phyloP scores from a whole-genome alignment of 2,329 filamentous ascomycete genomes.

The Clonostachys rosea region DNA sequence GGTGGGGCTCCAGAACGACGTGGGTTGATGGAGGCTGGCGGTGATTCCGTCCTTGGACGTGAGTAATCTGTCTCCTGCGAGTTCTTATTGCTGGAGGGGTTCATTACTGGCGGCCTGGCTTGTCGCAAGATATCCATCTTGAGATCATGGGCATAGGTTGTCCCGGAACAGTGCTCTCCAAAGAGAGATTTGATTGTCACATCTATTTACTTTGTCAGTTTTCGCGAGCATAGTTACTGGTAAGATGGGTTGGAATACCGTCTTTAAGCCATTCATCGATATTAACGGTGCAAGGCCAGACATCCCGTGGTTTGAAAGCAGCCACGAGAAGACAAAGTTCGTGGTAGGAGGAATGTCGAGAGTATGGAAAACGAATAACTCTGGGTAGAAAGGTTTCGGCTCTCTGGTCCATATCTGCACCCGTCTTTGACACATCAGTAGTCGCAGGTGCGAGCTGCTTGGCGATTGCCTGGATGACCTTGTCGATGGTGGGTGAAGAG shows the following conservation, averaged over 20 bases:
- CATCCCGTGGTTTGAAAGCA: constrained; percentile 66
- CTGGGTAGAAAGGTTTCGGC: constrained; percentile 21
- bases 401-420: not conserved
- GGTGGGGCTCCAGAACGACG: too few relatives aligned
- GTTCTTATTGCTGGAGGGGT: not conserved
- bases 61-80: constrained; percentile 2
- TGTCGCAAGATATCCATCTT: constrained; percentile 39
- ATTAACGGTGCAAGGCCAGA: constrained; percentile 79
- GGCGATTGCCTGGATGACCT: constrained; percentile 1
- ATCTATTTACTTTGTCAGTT: constrained; percentile 14
- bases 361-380: constrained; percentile 70
- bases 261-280: constrained; percentile 55
- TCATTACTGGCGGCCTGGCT: not conserved
- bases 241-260: constrained; percentile 16
- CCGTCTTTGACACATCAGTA: not conserved
- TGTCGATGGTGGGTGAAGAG: not conserved
- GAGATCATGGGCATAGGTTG: constrained; percentile 60
- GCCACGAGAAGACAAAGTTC: constrained; percentile 71
- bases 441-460: not conserved
- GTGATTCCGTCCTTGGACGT: not conserved
- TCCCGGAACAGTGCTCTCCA: constrained; percentile 59
- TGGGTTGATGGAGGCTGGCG: not conserved
- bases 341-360: constrained; percentile 80
- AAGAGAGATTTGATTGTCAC: constrained; percentile 68
- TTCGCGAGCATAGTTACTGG: not conserved